Percentiles rank a stretch among this genome's conserved stretches.
Evolutionary conservation across 305 asterid genomes (phyloP).

Genomic region (Ruellia speciosa): DNA sequence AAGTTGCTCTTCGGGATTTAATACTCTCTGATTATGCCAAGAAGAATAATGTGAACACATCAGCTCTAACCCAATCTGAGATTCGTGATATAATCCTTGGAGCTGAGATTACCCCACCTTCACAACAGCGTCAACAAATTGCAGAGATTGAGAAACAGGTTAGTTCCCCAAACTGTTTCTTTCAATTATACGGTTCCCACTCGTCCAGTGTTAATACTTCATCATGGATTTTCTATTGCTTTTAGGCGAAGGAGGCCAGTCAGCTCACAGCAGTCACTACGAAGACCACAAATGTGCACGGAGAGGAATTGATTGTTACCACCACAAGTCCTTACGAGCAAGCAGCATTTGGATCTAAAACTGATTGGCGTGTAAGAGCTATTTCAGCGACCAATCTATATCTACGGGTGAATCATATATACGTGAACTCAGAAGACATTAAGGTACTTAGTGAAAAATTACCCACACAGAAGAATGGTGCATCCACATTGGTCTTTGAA

Average conservation of each 20-base stretch:
- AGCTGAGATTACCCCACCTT: constrained; percentile 98
- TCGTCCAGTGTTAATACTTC: constrained; percentile 1
- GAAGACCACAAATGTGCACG: constrained; percentile 87
- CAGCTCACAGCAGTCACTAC: constrained; percentile 98
- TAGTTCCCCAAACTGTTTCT: background rate
- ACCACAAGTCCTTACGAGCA: constrained; percentile 98
- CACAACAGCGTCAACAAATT: constrained; percentile 98
- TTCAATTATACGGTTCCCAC: background rate
- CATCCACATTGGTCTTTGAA: background rate
- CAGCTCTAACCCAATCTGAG: constrained; percentile 92
- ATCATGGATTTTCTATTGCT: background rate
- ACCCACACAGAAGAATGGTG: background rate
- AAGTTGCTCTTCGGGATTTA: constrained; percentile 92
- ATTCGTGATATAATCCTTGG: constrained; percentile 98
- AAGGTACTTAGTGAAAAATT: constrained; percentile 42
- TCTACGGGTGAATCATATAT: constrained; percentile 94
- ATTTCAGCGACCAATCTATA: constrained; percentile 98
- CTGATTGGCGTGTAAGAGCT: constrained; percentile 99
- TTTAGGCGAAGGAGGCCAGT: constrained; percentile 96
- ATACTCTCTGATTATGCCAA: constrained; percentile 96
- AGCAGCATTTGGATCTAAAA: constrained; percentile 76
- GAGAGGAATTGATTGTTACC: constrained; percentile 87
- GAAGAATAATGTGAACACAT: constrained; percentile 98
- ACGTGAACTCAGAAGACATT: constrained; percentile 95
- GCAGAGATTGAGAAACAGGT: constrained; percentile 99